phyloP scores from a whole-genome alignment of 2,329 filamentous ascomycete species.

The Thermomyces lanuginosus region DNA sequence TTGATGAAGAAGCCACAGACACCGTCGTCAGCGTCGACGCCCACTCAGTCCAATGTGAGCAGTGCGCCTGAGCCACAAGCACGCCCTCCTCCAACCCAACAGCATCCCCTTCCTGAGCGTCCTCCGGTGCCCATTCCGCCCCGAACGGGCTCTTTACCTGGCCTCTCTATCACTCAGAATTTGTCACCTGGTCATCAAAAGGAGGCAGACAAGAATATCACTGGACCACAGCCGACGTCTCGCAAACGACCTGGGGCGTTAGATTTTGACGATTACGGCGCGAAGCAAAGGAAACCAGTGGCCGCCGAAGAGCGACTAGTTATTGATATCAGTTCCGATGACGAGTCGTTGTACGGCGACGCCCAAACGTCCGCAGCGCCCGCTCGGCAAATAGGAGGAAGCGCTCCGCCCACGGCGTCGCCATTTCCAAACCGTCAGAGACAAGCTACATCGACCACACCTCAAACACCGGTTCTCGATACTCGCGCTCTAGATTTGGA shows the following conservation, averaged over 20 bases:
- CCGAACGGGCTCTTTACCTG: slow-evolving; percentile 25
- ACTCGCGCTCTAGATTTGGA: slow-evolving; percentile 32
- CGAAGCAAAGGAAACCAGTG: slow-evolving; percentile 43
- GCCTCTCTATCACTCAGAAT: slow-evolving; percentile 33
- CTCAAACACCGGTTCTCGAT: slow-evolving; percentile 23
- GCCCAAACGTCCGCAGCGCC: no score
- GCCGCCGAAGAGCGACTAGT: slow-evolving; percentile 47
- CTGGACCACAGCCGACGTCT: slow-evolving; percentile 9
- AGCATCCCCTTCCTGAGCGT: slow-evolving; percentile 23
- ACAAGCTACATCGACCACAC: slow-evolving; percentile 18
- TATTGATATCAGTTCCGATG: slow-evolving; percentile 75
- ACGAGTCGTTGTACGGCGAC: slow-evolving; percentile 32
- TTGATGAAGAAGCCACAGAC: slow-evolving; percentile 11
- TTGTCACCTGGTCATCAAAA: slow-evolving; percentile 5
- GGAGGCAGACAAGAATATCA: no score
- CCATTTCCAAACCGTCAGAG: no score
- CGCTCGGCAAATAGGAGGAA: no score
- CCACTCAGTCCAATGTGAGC: no score
- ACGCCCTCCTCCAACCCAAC: slow-evolving; percentile 6
- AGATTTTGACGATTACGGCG: slow-evolving; percentile 47
- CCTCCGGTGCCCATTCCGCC: slow-evolving; percentile 17
- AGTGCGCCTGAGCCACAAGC: slow-evolving; percentile 1
- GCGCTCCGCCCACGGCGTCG: no score
- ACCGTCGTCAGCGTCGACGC: slow-evolving; percentile 1
- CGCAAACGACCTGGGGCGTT: slow-evolving; percentile 50